Percentiles rank a stretch among this genome's conserved stretches.
These are phyloP conservation scores for Ophiostoma australiae DNA, from an alignment of 2,329 filamentous ascomycete species.

Conservation along the genomic window DNA sequence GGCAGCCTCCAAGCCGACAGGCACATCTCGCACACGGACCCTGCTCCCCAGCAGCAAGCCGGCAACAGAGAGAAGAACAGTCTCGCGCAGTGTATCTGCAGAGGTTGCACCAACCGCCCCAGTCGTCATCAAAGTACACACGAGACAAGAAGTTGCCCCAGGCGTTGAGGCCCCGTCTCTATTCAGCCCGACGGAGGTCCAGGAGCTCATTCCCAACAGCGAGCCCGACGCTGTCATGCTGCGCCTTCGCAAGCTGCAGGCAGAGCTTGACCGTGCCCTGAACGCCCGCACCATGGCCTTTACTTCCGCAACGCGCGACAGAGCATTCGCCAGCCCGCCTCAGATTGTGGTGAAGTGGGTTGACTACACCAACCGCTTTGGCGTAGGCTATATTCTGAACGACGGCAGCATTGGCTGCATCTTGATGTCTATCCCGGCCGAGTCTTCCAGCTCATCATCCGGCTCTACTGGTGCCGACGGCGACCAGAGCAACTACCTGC, in stretches of 20 bases:
- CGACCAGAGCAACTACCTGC: constrained; percentile 42
- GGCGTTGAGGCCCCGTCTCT: constrained; percentile 40
- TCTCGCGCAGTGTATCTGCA: constrained; percentile 12
- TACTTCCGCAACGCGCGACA: constrained; percentile 48
- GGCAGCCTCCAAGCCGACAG: not conserved
- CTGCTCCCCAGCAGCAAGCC: constrained; percentile 25
- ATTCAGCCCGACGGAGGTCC: constrained; percentile 52
- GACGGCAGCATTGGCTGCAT: constrained; percentile 75
- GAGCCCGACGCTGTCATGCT: constrained; percentile 55
- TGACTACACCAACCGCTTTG: constrained; percentile 83
- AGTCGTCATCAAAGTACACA: not conserved
- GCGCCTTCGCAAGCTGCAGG: constrained; percentile 52
- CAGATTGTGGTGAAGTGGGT: constrained; percentile 75
- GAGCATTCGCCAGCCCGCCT: constrained; percentile 56
- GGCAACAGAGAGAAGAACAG: constrained; percentile 14
- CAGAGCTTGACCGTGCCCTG: constrained; percentile 57
- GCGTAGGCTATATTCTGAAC: constrained; percentile 76
- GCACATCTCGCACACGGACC: constrained; percentile 21
- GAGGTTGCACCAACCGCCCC: constrained; percentile 7
- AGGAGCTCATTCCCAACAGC: constrained; percentile 48
- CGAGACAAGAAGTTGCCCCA: constrained; percentile 4
- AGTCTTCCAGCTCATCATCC: constrained; percentile 19
- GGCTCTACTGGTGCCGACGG: not conserved
- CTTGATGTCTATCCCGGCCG: constrained; percentile 48
- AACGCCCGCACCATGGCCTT: constrained; percentile 60